Evolutionary conservation across 345 rosid species (phyloP), one percentile per base, ranked within the genome.

Genomic region (Pseudoturritis turrita): DNA sequence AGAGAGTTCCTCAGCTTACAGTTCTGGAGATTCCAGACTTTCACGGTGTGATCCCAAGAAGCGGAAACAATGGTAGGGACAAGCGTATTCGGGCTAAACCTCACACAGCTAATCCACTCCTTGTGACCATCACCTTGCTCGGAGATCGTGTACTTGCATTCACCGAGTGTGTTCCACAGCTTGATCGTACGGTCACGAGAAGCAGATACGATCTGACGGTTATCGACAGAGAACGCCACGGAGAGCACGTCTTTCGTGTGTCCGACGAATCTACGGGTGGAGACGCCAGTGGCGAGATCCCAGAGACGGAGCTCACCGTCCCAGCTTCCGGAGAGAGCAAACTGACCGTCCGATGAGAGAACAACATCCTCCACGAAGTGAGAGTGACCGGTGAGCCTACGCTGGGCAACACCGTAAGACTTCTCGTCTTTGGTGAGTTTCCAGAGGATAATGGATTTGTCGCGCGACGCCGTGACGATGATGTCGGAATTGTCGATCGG

Each of bases 301-400:
- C 98, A 94, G 13, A 94, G 96, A 45, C 98, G 97, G 36, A 94
- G 97, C 91, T 94, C 98, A 22, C 97, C 88, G 68, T 93, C 98
- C 98, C 98, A 93, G 33, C 94, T 83, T 22, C 98, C 96, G 21
- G 98, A 89, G 65, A 93, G 96, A 10, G 98, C 98, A 67, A 90
- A 93, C 83, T 90, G 97, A 11, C 97, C 88, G 49, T 93, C 98
- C 10, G 94, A 93, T 4, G 99, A 95, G 44, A 95, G 93, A 10
- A 91, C 99, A 1, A 91, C 99, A 33, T 95, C 99, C 79, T 95
- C 82, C 0, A 91, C 96, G 52, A 89, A 95, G 71, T 89, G 96
- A 8, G 98, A 92, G 78, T 96, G 99, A 7, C 99, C 99, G 1
- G 97, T 92, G 45, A 96, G 89, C 53, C 99, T 83, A 21, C 99